Percentiles rank a stretch among this genome's conserved stretches.
phyloP scores from a whole-genome alignment of 129 eudicot genomes.

The Dittrichia graveolens region DNA sequence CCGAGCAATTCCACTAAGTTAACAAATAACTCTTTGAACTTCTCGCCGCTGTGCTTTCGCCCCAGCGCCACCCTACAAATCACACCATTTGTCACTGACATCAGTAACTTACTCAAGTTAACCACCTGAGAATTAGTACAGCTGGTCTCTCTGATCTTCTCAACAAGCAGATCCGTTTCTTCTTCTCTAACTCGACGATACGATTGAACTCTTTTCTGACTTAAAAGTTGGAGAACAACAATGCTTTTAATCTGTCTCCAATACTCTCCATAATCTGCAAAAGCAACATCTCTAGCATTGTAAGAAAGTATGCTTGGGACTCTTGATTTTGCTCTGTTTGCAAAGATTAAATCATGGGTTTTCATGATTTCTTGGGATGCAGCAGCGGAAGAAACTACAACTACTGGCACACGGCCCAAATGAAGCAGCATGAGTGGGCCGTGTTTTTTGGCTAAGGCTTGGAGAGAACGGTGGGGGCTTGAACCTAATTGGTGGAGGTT shows the following conservation, averaged over 20 bases:
- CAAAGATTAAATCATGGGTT: conserved; percentile 41
- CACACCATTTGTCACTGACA: conserved; percentile 32
- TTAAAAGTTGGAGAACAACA: conserved; percentile 34
- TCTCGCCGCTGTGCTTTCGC: conserved; percentile 30
- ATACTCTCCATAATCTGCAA: conserved; percentile 39
- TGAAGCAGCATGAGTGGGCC: conserved; percentile 4
- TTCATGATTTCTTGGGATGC: conserved; percentile 35
- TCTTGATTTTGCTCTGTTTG: conserved; percentile 26
- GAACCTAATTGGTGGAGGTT: background rate
- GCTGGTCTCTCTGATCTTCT: conserved; percentile 25
- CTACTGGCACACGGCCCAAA: background rate
- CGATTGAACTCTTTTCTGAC: conserved; percentile 37
- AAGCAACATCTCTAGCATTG: conserved; percentile 36
- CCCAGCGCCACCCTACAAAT: conserved; percentile 45
- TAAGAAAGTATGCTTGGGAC: conserved; percentile 25
- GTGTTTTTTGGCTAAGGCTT: background rate
- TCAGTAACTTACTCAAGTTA: conserved; percentile 31
- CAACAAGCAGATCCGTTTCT: conserved; percentile 36
- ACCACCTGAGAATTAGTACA: conserved; percentile 24
- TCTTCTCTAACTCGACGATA: conserved; percentile 42
- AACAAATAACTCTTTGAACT: conserved; percentile 28
- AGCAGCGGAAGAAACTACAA: background rate
- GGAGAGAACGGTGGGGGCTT: background rate
- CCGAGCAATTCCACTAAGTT: conserved; percentile 37
- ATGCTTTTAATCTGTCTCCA: conserved; percentile 48